Conservation (phyloP, 139 green algal species). For the Yamagishiella unicocca region DNA sequence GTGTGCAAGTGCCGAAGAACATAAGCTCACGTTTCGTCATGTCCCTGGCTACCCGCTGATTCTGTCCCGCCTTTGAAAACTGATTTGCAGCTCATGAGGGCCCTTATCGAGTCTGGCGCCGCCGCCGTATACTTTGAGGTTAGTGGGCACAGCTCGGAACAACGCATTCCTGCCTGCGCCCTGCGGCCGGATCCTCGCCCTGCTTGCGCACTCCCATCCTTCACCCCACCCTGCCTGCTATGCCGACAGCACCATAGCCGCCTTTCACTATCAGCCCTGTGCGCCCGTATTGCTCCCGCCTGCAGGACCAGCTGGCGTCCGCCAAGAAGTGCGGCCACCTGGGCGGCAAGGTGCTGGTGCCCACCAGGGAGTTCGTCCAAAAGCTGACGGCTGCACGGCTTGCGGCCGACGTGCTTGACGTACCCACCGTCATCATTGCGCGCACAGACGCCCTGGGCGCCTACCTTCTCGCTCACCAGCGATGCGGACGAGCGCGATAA, state of each 20-base stretch:
- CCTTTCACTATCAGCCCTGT: too few species aligned
- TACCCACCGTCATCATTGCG: slow-evolving; percentile 84
- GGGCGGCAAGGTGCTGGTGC: slow-evolving; percentile 83
- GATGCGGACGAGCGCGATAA: slow-evolving; percentile 88
- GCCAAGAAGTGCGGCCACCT: slow-evolving; percentile 87
- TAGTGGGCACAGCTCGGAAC: too few species aligned
- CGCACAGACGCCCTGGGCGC: slow-evolving; percentile 79
- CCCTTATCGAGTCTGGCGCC: slow-evolving; percentile 84
- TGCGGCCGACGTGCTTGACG: slow-evolving; percentile 82
- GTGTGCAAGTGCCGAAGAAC: too few species aligned
- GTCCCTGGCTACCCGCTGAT: too few species aligned
- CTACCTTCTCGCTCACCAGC: slow-evolving; percentile 88
- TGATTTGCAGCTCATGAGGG: slow-evolving; percentile 56
- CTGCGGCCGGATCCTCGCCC: too few species aligned
- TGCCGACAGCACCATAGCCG: too few species aligned
- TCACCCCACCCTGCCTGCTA: too few species aligned
- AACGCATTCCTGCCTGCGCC: too few species aligned
- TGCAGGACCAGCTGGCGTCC: slow-evolving; percentile 63
- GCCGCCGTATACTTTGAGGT: slow-evolving; percentile 88
- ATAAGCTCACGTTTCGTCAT: too few species aligned
- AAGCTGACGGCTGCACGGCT: slow-evolving; percentile 85
- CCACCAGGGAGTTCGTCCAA: slow-evolving; percentile 78
- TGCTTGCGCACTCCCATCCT: too few species aligned
- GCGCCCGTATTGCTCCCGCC: too few species aligned
- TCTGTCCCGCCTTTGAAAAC: not conserved